Evolutionary conservation across 1,139 yeast genomes (phyloP).

Genomic region (Zygosaccharomyces pseudobailii): DNA sequence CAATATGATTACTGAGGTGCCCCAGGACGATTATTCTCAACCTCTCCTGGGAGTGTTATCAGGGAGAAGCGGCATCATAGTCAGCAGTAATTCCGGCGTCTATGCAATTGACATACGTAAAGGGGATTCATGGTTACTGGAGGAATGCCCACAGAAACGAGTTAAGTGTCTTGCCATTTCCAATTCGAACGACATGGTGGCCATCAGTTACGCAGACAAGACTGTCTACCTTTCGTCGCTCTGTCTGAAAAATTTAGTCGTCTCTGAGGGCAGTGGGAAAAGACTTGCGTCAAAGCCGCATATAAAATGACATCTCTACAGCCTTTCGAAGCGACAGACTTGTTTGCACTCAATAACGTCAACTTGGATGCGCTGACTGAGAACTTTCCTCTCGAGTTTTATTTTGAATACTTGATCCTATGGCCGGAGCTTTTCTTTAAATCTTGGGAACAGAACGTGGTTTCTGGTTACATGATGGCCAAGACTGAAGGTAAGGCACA

Average conservation of each 20-base stretch:
- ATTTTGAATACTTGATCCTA: conserved; percentile 69
- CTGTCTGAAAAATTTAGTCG: neutral
- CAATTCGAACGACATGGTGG: conserved; percentile 7
- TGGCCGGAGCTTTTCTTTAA: conserved; percentile 94
- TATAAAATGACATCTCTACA: conserved; percentile 32
- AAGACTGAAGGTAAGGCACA: conserved; percentile 81
- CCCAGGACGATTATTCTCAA: conserved; percentile 67
- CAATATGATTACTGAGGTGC: conserved; percentile 56
- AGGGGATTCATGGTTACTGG: conserved; percentile 35
- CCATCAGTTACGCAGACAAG: conserved; percentile 14
- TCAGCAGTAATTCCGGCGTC: conserved; percentile 66
- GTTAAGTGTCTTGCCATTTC: conserved; percentile 45
- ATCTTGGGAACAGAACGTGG: conserved; percentile 43
- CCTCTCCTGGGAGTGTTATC: conserved; percentile 45
- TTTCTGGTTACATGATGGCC: conserved; percentile 88
- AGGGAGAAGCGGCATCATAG: conserved; percentile 51
- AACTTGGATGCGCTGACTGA: conserved; percentile 88
- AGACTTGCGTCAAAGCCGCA: neutral
- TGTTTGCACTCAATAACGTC: conserved; percentile 65
- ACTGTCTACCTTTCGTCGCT: neutral
- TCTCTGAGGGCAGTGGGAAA: neutral
- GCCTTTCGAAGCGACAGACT: conserved; percentile 84
- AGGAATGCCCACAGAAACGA: conserved; percentile 38
- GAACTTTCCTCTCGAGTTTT: conserved; percentile 79
- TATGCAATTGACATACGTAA: conserved; percentile 50